Evolutionary conservation across 2,329 filamentous ascomycete species (phyloP).

Genomic region (Blastomyces percursus): DNA sequence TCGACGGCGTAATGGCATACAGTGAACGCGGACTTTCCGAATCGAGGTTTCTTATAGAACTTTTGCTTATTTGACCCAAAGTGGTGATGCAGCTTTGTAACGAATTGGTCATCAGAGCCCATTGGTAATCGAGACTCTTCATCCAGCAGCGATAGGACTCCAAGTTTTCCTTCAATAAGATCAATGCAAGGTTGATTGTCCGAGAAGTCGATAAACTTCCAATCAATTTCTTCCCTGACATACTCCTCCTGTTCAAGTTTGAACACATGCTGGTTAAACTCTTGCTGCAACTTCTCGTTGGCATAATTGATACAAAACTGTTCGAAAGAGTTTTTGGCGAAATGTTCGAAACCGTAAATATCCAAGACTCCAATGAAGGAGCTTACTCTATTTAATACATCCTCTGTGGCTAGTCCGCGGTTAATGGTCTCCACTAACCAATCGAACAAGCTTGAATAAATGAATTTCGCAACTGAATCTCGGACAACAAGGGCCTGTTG

Average conservation of each 20-base stretch:
- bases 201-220: slow-evolving; percentile 99
- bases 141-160: slow-evolving; percentile 81
- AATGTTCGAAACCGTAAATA: slow-evolving; percentile 99
- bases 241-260: slow-evolving; percentile 99
- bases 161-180: slow-evolving; percentile 91
- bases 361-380: slow-evolving; percentile 97
- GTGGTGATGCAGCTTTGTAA: slow-evolving; percentile 90
- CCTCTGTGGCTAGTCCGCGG: slow-evolving; percentile 73
- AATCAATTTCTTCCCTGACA: slow-evolving; percentile 89
- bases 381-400: slow-evolving; percentile 67
- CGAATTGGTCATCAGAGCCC: slow-evolving; percentile 94
- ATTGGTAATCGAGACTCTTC: slow-evolving; percentile 95
- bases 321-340: slow-evolving; percentile 98
- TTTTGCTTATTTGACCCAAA: slow-evolving; percentile 82
- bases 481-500: slow-evolving; percentile 89
- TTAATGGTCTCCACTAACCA: slow-evolving; percentile 99
- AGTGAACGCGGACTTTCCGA: slow-evolving; percentile 94
- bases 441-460: slow-evolving; percentile 96
- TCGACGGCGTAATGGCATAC: slow-evolving; percentile 98
- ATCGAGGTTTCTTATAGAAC: slow-evolving; percentile 97
- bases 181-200: slow-evolving; percentile 99
- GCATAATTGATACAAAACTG: slow-evolving; percentile 99
- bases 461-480: slow-evolving; percentile 96
- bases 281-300: slow-evolving; percentile 97
- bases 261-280: slow-evolving; percentile 99